Conservation (phyloP, 345 rosid species). For the Lepidium africanum region DNA sequence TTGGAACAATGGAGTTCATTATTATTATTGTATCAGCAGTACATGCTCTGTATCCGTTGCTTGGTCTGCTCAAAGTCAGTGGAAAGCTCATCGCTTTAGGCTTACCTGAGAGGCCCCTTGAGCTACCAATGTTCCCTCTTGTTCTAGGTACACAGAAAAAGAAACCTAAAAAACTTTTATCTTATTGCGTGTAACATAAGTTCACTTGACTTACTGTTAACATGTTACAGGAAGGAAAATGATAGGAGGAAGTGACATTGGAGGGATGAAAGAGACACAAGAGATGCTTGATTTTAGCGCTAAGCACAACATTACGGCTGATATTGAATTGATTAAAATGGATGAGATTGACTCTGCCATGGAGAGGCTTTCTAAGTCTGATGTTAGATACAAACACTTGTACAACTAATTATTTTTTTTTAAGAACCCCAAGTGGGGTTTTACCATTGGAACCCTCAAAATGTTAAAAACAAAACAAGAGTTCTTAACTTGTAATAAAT, state of each 20-base stretch:
- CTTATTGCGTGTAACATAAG: background rate
- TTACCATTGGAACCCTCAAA: too few species aligned
- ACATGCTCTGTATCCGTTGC: conserved; percentile 64
- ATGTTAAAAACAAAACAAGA: too few species aligned
- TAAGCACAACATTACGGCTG: conserved; percentile 61
- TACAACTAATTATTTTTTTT: too few species aligned
- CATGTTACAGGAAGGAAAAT: conserved; percentile 67
- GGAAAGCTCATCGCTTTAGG: conserved; percentile 76
- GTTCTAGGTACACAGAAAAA: conserved; percentile 41
- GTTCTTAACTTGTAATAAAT: too few species aligned
- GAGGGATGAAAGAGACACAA: conserved; percentile 78
- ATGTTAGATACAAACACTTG: conserved; percentile 79
- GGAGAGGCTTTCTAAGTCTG: conserved; percentile 88
- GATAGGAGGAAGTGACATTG: conserved; percentile 71
- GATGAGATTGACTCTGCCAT: conserved; percentile 67
- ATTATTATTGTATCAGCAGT: conserved; percentile 80
- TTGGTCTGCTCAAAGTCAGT: conserved; percentile 56
- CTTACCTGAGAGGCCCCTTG: conserved; percentile 69
- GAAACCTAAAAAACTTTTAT: background rate
- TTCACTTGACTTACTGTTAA: background rate
- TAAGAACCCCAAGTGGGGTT: too few species aligned
- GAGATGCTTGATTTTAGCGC: conserved; percentile 93
- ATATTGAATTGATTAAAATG: conserved; percentile 68
- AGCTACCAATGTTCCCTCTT: conserved; percentile 65
- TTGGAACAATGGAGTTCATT: conserved; percentile 70